These are phyloP conservation scores for Albatrellus ellisii DNA, from an alignment of 768 basidiomycete genomes.

Conservation along the genomic window DNA sequence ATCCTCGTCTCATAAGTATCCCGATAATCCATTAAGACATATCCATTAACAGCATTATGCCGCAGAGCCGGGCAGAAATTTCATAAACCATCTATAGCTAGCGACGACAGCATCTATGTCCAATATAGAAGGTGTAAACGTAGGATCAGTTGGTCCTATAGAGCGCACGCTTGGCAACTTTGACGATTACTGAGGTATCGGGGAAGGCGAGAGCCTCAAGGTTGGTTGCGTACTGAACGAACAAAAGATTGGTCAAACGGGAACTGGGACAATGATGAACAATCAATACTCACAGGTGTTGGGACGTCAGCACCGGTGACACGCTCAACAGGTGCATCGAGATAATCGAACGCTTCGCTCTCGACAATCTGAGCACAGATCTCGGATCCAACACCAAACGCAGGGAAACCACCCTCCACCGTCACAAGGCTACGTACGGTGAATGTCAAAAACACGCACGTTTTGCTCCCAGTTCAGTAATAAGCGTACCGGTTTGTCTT, in stretches of 20 bases:
- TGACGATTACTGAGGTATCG: slow-evolving; percentile 78
- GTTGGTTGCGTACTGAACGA: slow-evolving; percentile 68
- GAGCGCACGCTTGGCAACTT: slow-evolving; percentile 88
- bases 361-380: slow-evolving; percentile 97
- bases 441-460: neutral
- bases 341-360: slow-evolving; percentile 95
- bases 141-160: slow-evolving; percentile 74
- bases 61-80: neutral
- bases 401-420: slow-evolving; percentile 98
- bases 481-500: slow-evolving; percentile 83
- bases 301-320: slow-evolving; percentile 96
- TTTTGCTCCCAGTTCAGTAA: neutral
- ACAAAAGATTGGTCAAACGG: slow-evolving; percentile 1
- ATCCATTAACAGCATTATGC: too few species aligned
- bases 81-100: slow-evolving; percentile 10
- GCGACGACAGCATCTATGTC: slow-evolving; percentile 11
- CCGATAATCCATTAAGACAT: too few species aligned
- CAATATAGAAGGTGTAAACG: slow-evolving; percentile 1
- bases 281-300: slow-evolving; percentile 81
- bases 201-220: slow-evolving; percentile 92
- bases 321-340: slow-evolving; percentile 96
- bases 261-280: slow-evolving; percentile 4
- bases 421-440: slow-evolving; percentile 57
- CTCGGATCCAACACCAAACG: slow-evolving; percentile 96
- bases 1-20: too few species aligned